Evolutionary conservation across 768 basidiomycete genomes (phyloP).

Genomic region (Termitomyces sp.): DNA sequence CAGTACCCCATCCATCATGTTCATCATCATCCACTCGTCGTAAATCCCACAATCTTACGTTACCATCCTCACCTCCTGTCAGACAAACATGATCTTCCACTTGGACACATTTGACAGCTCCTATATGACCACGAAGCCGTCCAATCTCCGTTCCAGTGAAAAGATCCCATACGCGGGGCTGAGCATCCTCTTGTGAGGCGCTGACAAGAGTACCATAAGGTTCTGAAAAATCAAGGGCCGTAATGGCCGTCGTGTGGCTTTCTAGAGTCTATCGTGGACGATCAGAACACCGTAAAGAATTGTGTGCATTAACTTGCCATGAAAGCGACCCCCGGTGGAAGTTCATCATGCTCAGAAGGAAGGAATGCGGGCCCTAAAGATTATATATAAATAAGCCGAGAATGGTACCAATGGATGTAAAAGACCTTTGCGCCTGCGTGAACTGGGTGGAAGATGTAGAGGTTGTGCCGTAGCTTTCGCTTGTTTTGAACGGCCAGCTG

Average conservation of each 20-base stretch:
- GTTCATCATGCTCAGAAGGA: constrained; percentile 94
- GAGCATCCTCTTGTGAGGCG: constrained; percentile 78
- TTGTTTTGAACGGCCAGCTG: constrained; percentile 22
- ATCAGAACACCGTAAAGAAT: constrained; percentile 2
- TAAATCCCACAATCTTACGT: constrained; percentile 87
- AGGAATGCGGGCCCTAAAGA: constrained; percentile 83
- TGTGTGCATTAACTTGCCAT: constrained; percentile 54
- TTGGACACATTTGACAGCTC: constrained; percentile 83
- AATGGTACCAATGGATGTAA: neutral
- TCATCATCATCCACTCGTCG: constrained; percentile 70
- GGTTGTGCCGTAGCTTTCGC: constrained; percentile 28
- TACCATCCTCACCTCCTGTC: constrained; percentile 86
- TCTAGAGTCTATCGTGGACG: constrained; percentile 58
- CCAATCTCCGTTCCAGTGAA: constrained; percentile 85
- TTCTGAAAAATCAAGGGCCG: constrained; percentile 91
- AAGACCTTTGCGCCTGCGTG: constrained; percentile 64
- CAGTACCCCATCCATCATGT: constrained; percentile 49
- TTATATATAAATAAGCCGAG: neutral
- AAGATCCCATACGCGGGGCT: constrained; percentile 93
- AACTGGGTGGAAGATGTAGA: constrained; percentile 48
- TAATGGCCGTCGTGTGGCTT: constrained; percentile 75
- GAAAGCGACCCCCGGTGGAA: constrained; percentile 92
- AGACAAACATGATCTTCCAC: constrained; percentile 89
- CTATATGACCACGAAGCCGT: constrained; percentile 74
- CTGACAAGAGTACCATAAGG: constrained; percentile 94